Evolutionary conservation across 2,329 filamentous ascomycete species (phyloP).

Genomic region (Fusarium caatingaense): DNA sequence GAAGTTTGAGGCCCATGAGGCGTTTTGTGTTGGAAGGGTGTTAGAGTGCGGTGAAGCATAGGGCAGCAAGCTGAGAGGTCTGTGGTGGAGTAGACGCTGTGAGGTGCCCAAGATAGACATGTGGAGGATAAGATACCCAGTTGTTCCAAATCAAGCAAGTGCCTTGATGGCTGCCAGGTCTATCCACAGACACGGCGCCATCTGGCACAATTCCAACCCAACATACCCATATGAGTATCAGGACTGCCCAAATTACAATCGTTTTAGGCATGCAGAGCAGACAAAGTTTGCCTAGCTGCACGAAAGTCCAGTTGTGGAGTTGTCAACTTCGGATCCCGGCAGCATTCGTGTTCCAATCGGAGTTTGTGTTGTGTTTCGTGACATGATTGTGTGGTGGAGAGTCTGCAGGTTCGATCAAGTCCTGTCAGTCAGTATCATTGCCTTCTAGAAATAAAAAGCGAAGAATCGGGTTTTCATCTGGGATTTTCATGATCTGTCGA

Average conservation of each 20-base stretch:
- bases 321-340: slow-evolving; percentile 38
- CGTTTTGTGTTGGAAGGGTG: slow-evolving; percentile 24
- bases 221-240: slow-evolving; percentile 36
- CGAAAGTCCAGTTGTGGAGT: slow-evolving; percentile 40
- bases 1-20: slow-evolving; percentile 30
- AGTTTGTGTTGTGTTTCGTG: slow-evolving; percentile 33
- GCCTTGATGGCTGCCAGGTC: slow-evolving; percentile 42
- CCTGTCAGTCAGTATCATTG: slow-evolving; percentile 17
- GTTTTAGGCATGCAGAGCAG: slow-evolving; percentile 40
- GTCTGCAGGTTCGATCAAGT: slow-evolving; percentile 9
- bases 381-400: slow-evolving; percentile 25
- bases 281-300: slow-evolving; percentile 32
- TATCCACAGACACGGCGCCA: slow-evolving; percentile 60
- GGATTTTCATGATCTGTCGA: slow-evolving; percentile 3
- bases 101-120: slow-evolving; percentile 38
- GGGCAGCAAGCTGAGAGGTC: slow-evolving; percentile 25
- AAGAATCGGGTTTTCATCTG: slow-evolving; percentile 13
- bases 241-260: slow-evolving; percentile 39
- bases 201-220: slow-evolving; percentile 55
- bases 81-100: slow-evolving; percentile 35
- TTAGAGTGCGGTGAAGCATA: slow-evolving; percentile 38
- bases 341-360: slow-evolving; percentile 42
- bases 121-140: slow-evolving; percentile 45
- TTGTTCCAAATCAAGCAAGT: slow-evolving; percentile 38
- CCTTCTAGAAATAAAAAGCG: background rate